These are phyloP conservation scores for Phytopythium delawarense DNA, from an alignment of 352 stramenopile genomes.

Conservation along the genomic window DNA sequence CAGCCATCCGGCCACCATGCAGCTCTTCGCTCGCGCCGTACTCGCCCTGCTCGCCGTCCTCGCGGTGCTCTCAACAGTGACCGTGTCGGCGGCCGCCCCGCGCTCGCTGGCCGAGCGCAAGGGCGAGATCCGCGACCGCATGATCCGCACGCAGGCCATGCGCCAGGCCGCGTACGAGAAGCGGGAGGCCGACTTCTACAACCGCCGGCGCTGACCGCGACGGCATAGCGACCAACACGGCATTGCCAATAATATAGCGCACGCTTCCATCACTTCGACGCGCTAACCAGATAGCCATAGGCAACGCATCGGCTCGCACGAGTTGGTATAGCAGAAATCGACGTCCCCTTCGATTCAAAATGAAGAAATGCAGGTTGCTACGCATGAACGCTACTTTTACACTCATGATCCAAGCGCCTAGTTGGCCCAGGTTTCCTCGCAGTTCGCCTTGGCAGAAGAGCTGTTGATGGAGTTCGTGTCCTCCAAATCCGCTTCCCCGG, in stretches of 20 bases:
- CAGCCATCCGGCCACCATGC: neutral
- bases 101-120: slow-evolving; percentile 17
- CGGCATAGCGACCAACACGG: too few species aligned
- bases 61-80: neutral
- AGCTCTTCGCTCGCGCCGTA: slow-evolving; percentile 9
- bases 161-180: slow-evolving; percentile 18
- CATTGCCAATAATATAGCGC: too few species aligned
- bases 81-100: slow-evolving; percentile 1
- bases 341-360: neutral
- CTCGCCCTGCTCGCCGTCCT: slow-evolving; percentile 11
- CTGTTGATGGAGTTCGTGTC: too few species aligned
- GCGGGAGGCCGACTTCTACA: slow-evolving; percentile 21
- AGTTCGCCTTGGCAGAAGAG: neutral
- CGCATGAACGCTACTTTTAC: neutral
- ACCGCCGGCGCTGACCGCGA: slow-evolving; percentile 2
- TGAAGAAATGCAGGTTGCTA: neutral
- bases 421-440: neutral
- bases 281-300: too few species aligned
- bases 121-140: slow-evolving; percentile 14
- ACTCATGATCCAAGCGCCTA: neutral
- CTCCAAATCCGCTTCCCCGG: neutral
- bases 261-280: neutral
- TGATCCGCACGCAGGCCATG: slow-evolving; percentile 14
- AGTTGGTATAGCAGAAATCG: neutral
- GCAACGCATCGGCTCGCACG: too few species aligned